Evolutionary conservation across 2,329 filamentous ascomycete genomes (phyloP).

Genomic region (Aschersonia sp.): DNA sequence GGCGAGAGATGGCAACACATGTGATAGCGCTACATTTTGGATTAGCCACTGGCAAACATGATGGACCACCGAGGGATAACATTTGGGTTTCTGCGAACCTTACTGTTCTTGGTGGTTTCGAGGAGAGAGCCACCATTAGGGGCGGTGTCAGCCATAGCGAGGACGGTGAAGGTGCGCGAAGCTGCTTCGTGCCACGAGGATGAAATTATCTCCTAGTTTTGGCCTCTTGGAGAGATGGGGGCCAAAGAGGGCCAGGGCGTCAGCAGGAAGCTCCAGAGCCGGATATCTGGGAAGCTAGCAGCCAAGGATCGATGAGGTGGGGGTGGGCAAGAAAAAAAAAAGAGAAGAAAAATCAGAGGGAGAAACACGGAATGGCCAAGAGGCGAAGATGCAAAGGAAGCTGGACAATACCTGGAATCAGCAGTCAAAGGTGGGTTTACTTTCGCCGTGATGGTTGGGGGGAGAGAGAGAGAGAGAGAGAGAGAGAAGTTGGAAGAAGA

Average conservation of each 20-base stretch:
- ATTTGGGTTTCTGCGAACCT: slow-evolving; percentile 22
- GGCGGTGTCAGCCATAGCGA: slow-evolving; percentile 17
- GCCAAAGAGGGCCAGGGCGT: slow-evolving; percentile 2
- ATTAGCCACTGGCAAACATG: neutral
- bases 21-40: too few species aligned
- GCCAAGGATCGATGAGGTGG: neutral
- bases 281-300: slow-evolving; percentile 1
- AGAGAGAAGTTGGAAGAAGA: slow-evolving; percentile 2
- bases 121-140: slow-evolving; percentile 31
- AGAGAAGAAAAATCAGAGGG: slow-evolving; percentile 2
- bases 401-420: neutral
- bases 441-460: neutral
- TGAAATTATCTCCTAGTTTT: slow-evolving; percentile 1
- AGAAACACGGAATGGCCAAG: slow-evolving; percentile 1
- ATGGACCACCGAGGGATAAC: neutral
- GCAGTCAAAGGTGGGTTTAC: too few species aligned
- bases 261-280: slow-evolving; percentile 3
- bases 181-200: slow-evolving; percentile 1
- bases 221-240: slow-evolving; percentile 3
- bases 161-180: neutral
- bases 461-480: slow-evolving; percentile 1
- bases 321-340: slow-evolving; percentile 3
- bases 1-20: neutral
- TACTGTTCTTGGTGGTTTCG: slow-evolving; percentile 36
- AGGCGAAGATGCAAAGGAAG: neutral